Percentiles rank a stretch among this genome's conserved stretches.
These are phyloP conservation scores for Suhomyces kilbournensis DNA, from an alignment of 805 yeast species.

Conservation along the genomic window DNA sequence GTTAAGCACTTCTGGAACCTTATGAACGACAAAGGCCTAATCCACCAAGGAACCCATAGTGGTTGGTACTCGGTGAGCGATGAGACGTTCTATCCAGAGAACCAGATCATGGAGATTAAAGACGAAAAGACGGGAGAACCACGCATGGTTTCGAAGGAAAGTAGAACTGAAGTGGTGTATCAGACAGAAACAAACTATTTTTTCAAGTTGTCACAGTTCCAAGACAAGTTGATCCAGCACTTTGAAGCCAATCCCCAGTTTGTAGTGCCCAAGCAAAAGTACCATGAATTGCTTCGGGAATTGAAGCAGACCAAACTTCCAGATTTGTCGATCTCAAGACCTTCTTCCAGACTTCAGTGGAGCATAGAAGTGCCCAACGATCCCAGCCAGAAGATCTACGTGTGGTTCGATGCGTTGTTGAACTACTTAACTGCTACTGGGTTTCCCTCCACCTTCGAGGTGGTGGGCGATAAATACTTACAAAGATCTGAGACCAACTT, in stretches of 20 bases:
- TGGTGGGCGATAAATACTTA: neutral
- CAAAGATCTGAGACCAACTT: constrained; percentile 15
- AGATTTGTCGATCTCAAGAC: constrained; percentile 88
- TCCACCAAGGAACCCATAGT: constrained; percentile 77
- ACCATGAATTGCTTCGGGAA: constrained; percentile 54
- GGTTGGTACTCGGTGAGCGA: constrained; percentile 97
- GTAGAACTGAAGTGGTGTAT: constrained; percentile 70
- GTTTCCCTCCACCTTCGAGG: constrained; percentile 28
- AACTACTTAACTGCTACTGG: constrained; percentile 79
- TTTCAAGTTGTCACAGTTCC: constrained; percentile 68
- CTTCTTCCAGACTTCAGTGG: constrained; percentile 76
- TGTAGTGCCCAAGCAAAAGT: constrained; percentile 63
- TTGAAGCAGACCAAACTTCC: constrained; percentile 45
- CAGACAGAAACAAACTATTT: constrained; percentile 85
- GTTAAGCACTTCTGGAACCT: constrained; percentile 70
- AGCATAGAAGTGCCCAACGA: constrained; percentile 88
- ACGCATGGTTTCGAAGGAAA: constrained; percentile 55
- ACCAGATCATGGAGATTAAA: constrained; percentile 52
- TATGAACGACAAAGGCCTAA: constrained; percentile 57
- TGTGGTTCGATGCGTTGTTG: constrained; percentile 93
- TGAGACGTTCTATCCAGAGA: constrained; percentile 88
- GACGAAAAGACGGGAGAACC: constrained; percentile 25
- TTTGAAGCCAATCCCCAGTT: constrained; percentile 52
- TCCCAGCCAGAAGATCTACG: constrained; percentile 75
- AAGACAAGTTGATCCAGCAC: constrained; percentile 47